Base-by-base conservation (phyloP, 148 eudicot genomes). In the Rhododendron ferrugineum region DNA sequence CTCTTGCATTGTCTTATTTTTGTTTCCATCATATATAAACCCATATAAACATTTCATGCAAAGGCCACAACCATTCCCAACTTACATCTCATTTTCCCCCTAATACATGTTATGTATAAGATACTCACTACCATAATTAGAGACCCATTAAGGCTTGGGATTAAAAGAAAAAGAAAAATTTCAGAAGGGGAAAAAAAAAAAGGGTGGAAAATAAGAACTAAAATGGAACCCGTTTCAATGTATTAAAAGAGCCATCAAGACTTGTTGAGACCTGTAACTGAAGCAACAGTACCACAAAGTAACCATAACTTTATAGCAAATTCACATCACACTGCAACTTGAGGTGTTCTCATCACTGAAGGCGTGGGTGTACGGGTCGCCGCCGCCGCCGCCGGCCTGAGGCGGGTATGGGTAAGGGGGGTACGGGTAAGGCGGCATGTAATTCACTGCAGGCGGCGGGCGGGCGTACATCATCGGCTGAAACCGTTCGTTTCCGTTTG, bases 401-500 rank as follows among this genome's bases (percentile, higher is more conserved):
- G 94, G 94, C 6, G 85, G 88, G 75, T 70, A 70, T 1, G 90
- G 89, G 70, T 91, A 88, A 0, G 89, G 88, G 0, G 88, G 88
- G 86, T 90, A 87, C 0, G 74, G 82, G 30, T 77, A 78, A 10
- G 76, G 75, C 13, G 93, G 88, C 46, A 93, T 91, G 88, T 96
- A 96, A 75, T 91, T 93, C 84, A 93, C 94, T 0, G 93, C 94
- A 2, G 96, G 93, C 4, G 95, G 97, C 0, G 98, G 98, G 56
- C 94, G 89, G 15, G 97, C 95, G 11, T 96, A 96, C 96, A 96
- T 96, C 99, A 96, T 93, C 18, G 96, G 98, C 32, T 95, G 98
- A 83, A 95, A 95, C 93, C 93, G 88, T 83, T 93, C 98, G 78
- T 91, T 92, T 23, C 98, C 98, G 37, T 91, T 89, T 7, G 94